A percentile compares a stretch with the other conserved stretches of the same genome.
These are phyloP conservation scores for Elsinoe necatrix DNA, from an alignment of 2,329 filamentous ascomycete species.

Conservation along the genomic window DNA sequence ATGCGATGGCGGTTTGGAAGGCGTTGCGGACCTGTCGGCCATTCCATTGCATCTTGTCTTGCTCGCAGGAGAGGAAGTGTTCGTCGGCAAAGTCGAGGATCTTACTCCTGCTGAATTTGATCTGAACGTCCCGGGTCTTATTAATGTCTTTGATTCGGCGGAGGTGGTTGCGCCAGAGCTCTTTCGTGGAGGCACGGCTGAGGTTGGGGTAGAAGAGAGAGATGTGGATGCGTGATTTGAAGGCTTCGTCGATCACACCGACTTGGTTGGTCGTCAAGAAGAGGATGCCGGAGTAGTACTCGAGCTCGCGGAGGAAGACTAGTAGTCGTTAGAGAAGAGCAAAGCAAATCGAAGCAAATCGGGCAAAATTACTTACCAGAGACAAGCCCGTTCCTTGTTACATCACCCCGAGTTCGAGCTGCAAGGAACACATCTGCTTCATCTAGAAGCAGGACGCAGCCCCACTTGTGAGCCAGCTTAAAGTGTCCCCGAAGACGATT, in stretches of 20 bases:
- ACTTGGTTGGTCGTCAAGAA: constrained; percentile 34
- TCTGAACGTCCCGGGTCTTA: background rate
- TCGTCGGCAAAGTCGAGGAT: background rate
- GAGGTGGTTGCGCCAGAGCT: constrained; percentile 24
- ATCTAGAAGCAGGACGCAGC: constrained; percentile 32
- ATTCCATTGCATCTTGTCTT: constrained; percentile 26
- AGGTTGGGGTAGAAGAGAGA: constrained; percentile 28
- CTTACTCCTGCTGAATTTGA: background rate
- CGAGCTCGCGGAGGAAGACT: constrained; percentile 33
- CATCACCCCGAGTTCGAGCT: constrained; percentile 18
- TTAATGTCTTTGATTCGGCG: constrained; percentile 6
- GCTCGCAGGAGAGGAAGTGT: constrained; percentile 9
- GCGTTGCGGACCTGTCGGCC: constrained; percentile 33
- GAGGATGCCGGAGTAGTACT: constrained; percentile 34
- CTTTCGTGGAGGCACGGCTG: constrained; percentile 20
- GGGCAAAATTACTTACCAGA: constrained; percentile 8
- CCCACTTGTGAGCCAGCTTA: constrained; percentile 19
- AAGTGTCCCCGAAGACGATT: constrained; percentile 19
- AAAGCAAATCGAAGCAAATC: too few relatives aligned
- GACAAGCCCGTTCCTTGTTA: constrained; percentile 23
- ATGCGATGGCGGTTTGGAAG: constrained; percentile 30
- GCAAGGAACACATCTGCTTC: constrained; percentile 34
- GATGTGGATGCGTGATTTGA: constrained; percentile 30
- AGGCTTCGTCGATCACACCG: constrained; percentile 31
- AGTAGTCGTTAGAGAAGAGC: too few relatives aligned